phyloP scores from a whole-genome alignment of 2,329 filamentous ascomycete species.

The Sphaerulina musiva region DNA sequence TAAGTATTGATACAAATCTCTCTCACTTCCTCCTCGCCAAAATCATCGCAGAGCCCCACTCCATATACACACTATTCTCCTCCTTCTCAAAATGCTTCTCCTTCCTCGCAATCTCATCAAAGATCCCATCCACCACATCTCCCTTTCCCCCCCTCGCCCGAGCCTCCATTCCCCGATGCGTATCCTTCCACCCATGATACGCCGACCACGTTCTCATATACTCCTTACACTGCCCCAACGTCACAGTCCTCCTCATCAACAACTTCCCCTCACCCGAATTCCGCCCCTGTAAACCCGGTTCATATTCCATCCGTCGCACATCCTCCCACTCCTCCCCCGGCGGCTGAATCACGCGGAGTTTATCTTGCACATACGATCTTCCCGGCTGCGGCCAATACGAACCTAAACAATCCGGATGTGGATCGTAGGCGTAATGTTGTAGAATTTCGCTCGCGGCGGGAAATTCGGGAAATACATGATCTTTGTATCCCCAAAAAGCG shows the following conservation, averaged over 20 bases:
- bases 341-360: constrained; percentile 48
- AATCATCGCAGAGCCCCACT: constrained; percentile 57
- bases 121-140: constrained; percentile 57
- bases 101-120: constrained; percentile 51
- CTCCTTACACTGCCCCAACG: constrained; percentile 53
- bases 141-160: constrained; percentile 51
- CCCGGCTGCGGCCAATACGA: constrained; percentile 58
- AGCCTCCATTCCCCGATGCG: constrained; percentile 46
- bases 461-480: constrained; percentile 53
- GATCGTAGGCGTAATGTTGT: constrained; percentile 50
- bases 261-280: constrained; percentile 38
- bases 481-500: constrained; percentile 62
- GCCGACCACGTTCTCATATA: constrained; percentile 57
- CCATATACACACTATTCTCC: constrained; percentile 47
- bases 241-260: constrained; percentile 51
- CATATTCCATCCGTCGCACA: constrained; percentile 51
- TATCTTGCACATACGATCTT: constrained; percentile 48
- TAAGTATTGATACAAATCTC: background rate
- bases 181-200: constrained; percentile 54
- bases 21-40: constrained; percentile 45
- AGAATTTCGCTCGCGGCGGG: constrained; percentile 49
- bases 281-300: constrained; percentile 44
- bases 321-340: constrained; percentile 49
- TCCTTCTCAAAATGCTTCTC: constrained; percentile 49
- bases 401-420: constrained; percentile 46